These are phyloP conservation scores for Pythium angustatum DNA, from an alignment of 352 stramenopile genomes.

Conservation along the genomic window DNA sequence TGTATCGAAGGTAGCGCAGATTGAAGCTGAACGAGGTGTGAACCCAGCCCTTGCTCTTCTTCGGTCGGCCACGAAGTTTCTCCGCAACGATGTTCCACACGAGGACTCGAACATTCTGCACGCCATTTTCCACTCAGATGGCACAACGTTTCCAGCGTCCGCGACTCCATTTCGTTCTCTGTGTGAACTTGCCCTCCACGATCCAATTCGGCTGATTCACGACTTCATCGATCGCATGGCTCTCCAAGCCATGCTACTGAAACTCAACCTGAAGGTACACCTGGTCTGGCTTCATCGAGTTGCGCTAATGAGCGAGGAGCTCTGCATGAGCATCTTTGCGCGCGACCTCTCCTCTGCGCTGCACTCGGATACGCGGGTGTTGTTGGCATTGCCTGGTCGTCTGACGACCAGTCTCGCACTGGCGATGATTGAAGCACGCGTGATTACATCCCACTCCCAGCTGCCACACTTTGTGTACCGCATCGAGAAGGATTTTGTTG, in stretches of 20 bases:
- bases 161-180: conserved; percentile 44
- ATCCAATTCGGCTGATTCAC: conserved; percentile 41
- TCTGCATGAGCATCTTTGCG: conserved; percentile 73
- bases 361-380: conserved; percentile 41
- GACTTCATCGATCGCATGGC: conserved; percentile 50
- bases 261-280: conserved; percentile 48
- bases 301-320: conserved; percentile 71
- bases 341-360: conserved; percentile 55
- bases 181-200: conserved; percentile 39
- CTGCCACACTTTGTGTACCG: conserved; percentile 53
- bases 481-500: conserved; percentile 34
- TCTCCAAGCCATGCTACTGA: conserved; percentile 42
- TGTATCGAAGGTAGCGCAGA: too few relatives aligned
- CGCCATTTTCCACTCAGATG: neutral
- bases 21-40: neutral
- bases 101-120: conserved; percentile 13
- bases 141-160: neutral
- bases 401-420: conserved; percentile 54
- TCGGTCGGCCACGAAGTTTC: conserved; percentile 17
- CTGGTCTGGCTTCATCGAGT: conserved; percentile 62
- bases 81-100: neutral
- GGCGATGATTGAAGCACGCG: conserved; percentile 57
- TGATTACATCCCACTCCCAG: conserved; percentile 23
- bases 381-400: conserved; percentile 46
- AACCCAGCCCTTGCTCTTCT: conserved; percentile 12